Base-by-base conservation (phyloP, 768 basidiomycete species). In the Clavaria fumosa region DNA sequence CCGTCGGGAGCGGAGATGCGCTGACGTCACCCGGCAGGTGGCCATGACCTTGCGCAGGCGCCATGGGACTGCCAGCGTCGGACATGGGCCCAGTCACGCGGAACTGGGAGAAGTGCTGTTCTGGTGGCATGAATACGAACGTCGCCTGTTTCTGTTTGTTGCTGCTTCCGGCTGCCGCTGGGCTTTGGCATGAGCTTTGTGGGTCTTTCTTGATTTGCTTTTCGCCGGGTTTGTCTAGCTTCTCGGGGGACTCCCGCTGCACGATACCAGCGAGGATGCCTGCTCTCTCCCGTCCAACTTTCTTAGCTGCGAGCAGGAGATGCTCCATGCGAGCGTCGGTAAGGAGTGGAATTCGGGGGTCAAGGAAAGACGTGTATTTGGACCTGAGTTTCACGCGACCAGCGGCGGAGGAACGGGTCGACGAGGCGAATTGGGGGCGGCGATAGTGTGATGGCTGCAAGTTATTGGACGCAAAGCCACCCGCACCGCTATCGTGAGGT, bases 291-390 rank as follows among this genome's bases (percentile, higher is more conserved):
- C 70, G 66, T 3, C 80, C 80, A 3, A 82, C 63, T 37, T 60
- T 73, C n/a, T 78, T 69, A 6, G 78, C 75, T 3, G 81, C 81
- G 9, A 79, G 58, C 1, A 85, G 61, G 7, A 83, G 56, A 46
- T 79, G 79, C 46, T 84, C 81, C 0, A 67, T 63, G 32, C 76
- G 68, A 3, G 81, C 82, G 43, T 85, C 82, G 2, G 75, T 58
- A 43, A 64, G 52, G 31, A 68, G 41, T 27, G 67, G 51, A 23
- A 47, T 48, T 4, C 51, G 51, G 1, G 47, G 54, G 22, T 45
- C 35, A 17, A 41, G 22, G 35, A 52, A 51, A 40, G 53, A 50
- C 46, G 42, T 24, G 40, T 42, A 44, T 19, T 45, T 35, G 18
- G 17, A 23, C 10, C 31, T n/a, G n/a, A n/a, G 30, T 37, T 37